Base-by-base conservation (phyloP, 805 yeast genomes). In the Wickerhamiella alocasiicola region DNA sequence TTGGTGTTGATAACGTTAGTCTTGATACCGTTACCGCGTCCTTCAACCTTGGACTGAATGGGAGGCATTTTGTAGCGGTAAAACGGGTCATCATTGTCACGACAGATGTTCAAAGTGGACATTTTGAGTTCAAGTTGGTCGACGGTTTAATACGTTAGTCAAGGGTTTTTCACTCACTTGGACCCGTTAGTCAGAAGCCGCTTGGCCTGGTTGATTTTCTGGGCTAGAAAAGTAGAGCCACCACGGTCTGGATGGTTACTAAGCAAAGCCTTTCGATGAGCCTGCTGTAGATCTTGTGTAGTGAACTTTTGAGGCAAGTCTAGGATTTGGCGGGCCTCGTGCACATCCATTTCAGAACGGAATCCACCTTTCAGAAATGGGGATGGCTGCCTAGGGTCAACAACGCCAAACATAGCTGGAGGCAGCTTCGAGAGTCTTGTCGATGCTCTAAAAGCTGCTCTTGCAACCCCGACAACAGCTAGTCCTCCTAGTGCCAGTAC, bases 1-100 rank as follows among this genome's bases (percentile, higher is more conserved):
- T 81, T 67, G 42, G 84, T 76, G 64, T 91, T 91, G 51, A 84
- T 74, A 43, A 91, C 78, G 42, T 88, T 93, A 18, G 98, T 91
- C 63, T 85, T 87, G 66, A 91, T 91, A 77, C 98, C 98, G 67
- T 91, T 91, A 68, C 98, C 98, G 61, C 95, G 76, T 63, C 98
- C 98, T 68, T 91, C 97, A 50, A 83, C 83, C 72, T 91, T 91
- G 52, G 95, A 82, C 66, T 82, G 93, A 64, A 91, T 79, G 31
- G 93, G 81, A 59, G 98, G 98, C 98, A 91, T 91, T 70, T 91
- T 91, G 66, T 91, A 91, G 70, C 98, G 95, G 76, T 91, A 91
- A 64, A 91, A 91, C 33, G 96, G 96, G 68, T 91, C 98, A 56
- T 81, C 77, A 70, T 88, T 91, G 58, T 85, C 95, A 70, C 98